Base-by-base conservation (phyloP, 805 yeast genomes). In the Metschnikowia gruessii region DNA sequence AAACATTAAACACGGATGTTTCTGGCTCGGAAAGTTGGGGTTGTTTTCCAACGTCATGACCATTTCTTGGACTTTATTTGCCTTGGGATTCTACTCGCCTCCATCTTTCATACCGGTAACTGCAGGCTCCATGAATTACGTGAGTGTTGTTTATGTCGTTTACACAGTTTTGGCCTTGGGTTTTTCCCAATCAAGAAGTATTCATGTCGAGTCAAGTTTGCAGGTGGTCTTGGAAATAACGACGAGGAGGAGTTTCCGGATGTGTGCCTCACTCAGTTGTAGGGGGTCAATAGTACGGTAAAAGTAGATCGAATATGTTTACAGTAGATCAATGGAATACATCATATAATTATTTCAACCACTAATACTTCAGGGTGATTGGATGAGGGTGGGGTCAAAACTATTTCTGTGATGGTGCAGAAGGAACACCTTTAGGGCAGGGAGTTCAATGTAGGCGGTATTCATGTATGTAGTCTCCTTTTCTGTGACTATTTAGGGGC, bases 201-300 rank as follows among this genome's bases (percentile, higher is more conserved):
- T 55, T 59, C 69, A 35, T 67, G 74, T 54, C 61, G 70, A 53
- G 68, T 63, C 42, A 55, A 56, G 33, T 72, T 72, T 52, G 75
- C 76, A 18, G 76, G 76, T 18, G 77, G 77, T 11, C 53, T 63
- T 45, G 65, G 62, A 22, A 63, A 63, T 48, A 60, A 61, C 48
- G 73, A 68, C 42, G 77, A 71, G 57, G 64, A 60, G 49, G 77
- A 71, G 56, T 71, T 70, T 54, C 75, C 76, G 3, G 68, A 71
- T 40, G 75, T 72, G 43, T 71, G 76, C 53, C 56, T 66, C 46
- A 59, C 52, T 39, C 37, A 39, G 26, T 29, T 52, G 36, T 52
- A 26, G 31, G 31, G n/a, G n/a, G n/a, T n/a, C n/a, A n/a, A n/a
- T n/a, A n/a, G n/a, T n/a, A n/a, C n/a, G n/a, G n/a, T n/a, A n/a